Evolutionary conservation across 2,329 filamentous ascomycete species (phyloP).

Genomic region (Colletotrichum sojae): DNA sequence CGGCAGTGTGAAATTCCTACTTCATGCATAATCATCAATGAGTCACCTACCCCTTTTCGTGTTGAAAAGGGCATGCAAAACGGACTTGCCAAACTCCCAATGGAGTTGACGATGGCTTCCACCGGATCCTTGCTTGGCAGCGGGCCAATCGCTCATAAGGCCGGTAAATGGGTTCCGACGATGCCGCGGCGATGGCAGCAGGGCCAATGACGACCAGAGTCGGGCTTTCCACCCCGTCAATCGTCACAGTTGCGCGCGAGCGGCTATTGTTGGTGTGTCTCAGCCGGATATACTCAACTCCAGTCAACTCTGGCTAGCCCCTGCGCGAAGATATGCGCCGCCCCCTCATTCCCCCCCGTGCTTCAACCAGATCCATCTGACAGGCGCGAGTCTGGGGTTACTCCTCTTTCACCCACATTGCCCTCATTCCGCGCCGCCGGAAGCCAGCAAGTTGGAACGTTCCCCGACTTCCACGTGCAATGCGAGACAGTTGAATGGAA

Average conservation of each 20-base stretch:
- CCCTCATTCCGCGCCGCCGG: constrained; percentile 8
- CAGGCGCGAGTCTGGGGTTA: constrained; percentile 27
- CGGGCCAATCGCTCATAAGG: neutral
- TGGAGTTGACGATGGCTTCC: neutral
- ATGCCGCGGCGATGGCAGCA: neutral
- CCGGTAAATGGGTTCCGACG: neutral
- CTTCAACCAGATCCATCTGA: constrained; percentile 10
- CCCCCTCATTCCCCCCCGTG: constrained; percentile 11
- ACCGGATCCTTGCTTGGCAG: neutral
- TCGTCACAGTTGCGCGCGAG: neutral
- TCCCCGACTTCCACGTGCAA: constrained; percentile 29
- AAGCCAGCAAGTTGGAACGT: constrained; percentile 19
- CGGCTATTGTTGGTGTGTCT: constrained; percentile 9
- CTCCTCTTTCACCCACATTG: constrained; percentile 9
- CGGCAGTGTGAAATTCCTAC: neutral
- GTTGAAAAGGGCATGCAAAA: neutral
- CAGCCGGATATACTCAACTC: constrained; percentile 36
- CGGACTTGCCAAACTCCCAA: neutral
- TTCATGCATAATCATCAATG: neutral
- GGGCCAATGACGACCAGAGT: neutral
- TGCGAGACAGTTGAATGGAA: constrained; percentile 22
- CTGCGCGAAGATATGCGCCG: neutral
- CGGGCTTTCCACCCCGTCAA: constrained; percentile 7
- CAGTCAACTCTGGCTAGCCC: constrained; percentile 13
- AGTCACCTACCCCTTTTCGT: neutral